These are phyloP conservation scores for Brassica hybrid DNA, from an alignment of 441 rosid species.

Conservation along the genomic window DNA sequence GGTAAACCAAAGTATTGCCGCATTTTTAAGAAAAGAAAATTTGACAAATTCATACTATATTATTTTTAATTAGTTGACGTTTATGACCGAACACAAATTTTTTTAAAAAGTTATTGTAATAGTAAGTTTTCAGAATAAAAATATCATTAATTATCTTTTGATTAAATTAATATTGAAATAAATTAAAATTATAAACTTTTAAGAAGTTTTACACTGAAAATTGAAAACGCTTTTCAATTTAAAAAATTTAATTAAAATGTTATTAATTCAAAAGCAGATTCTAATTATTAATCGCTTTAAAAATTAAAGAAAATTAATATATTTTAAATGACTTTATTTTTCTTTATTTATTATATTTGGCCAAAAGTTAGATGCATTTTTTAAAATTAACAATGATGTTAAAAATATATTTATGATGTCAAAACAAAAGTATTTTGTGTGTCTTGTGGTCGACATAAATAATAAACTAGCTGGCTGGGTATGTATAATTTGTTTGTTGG, in stretches of 20 bases:
- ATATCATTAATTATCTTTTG: background rate
- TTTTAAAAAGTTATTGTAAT: too few species aligned
- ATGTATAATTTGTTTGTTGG: background rate
- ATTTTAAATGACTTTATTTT: too few species aligned
- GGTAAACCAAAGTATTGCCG: background rate
- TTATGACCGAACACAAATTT: background rate
- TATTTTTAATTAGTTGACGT: background rate
- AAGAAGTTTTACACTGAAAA: too few species aligned
- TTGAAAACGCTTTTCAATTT: too few species aligned
- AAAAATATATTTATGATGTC: background rate
- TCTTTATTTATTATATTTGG: too few species aligned
- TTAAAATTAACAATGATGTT: background rate
- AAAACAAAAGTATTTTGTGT: background rate
- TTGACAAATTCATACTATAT: background rate
- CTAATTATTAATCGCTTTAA: too few species aligned
- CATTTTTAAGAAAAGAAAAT: background rate
- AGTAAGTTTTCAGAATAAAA: background rate
- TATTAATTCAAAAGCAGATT: too few species aligned
- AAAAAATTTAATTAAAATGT: too few species aligned
- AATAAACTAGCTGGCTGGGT: background rate
- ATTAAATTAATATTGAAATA: too few species aligned
- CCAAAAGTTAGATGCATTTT: too few species aligned
- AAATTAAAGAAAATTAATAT: too few species aligned
- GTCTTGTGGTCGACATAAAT: constrained; percentile 17
- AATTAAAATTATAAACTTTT: too few species aligned